phyloP scores from a whole-genome alignment of 257 asterid genomes.

The Solanum lycopersicoides region DNA sequence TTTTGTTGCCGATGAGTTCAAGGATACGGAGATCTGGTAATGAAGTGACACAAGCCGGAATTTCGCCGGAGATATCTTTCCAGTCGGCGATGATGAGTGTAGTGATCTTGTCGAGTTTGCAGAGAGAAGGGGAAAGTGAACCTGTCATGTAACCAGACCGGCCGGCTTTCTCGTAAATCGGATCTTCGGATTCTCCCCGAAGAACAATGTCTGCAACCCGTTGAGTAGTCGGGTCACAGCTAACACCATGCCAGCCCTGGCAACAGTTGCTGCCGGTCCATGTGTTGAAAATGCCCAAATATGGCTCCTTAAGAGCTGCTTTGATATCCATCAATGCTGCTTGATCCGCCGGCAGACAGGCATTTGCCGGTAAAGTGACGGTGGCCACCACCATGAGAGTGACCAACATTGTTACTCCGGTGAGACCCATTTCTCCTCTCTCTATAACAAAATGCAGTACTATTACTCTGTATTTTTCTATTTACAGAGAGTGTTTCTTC shows the following conservation, averaged over 20 bases:
- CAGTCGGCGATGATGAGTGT: constrained; percentile 85
- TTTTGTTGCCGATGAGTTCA: constrained; percentile 74
- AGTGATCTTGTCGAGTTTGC: constrained; percentile 71
- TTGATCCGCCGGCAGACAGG: constrained; percentile 66
- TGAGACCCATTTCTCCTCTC: neutral
- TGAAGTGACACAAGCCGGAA: constrained; percentile 62
- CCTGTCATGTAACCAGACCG: constrained; percentile 96
- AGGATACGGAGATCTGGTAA: constrained; percentile 51
- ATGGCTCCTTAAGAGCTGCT: constrained; percentile 66
- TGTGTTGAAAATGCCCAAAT: constrained; percentile 63
- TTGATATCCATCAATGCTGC: constrained; percentile 50
- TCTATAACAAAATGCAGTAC: neutral
- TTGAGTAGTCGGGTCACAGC: constrained; percentile 72
- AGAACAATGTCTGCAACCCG: constrained; percentile 77
- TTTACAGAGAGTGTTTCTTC: neutral
- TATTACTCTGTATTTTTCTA: neutral
- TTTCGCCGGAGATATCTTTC: constrained; percentile 75
- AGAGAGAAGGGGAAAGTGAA: constrained; percentile 53
- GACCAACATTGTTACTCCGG: constrained; percentile 4
- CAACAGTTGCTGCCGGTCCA: constrained; percentile 87
- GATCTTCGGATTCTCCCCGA: constrained; percentile 95
- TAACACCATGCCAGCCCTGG: constrained; percentile 72
- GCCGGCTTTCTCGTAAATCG: constrained; percentile 74
- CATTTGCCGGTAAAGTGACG: constrained; percentile 14
- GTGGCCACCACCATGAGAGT: constrained; percentile 18